These are phyloP conservation scores for Backusella tarrabulga DNA, from an alignment of 192 early-diverging fungal genomes.

Conservation along the genomic window DNA sequence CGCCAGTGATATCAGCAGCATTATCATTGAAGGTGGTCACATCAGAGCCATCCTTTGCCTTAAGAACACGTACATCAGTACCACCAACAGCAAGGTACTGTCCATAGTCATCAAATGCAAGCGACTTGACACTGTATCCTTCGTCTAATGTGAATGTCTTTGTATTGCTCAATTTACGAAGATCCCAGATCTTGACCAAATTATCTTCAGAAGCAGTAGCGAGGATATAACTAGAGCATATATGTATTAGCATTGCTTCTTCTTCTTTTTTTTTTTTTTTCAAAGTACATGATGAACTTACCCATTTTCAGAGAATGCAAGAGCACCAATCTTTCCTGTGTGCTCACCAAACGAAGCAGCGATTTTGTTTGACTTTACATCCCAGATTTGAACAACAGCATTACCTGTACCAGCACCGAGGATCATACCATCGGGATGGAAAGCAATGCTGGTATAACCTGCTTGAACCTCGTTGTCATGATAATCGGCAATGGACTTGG, in stretches of 20 bases:
- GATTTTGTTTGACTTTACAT: constrained; percentile 68
- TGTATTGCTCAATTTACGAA: constrained; percentile 78
- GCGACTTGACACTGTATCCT: constrained; percentile 51
- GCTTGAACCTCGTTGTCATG: constrained; percentile 30
- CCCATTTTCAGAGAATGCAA: constrained; percentile 93
- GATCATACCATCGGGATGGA: constrained; percentile 95
- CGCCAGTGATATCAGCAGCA: constrained; percentile 48
- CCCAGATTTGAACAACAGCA: constrained; percentile 76
- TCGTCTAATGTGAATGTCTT: constrained; percentile 65
- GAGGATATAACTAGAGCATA: constrained; percentile 64
- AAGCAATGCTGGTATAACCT: constrained; percentile 63
- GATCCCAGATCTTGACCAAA: constrained; percentile 90
- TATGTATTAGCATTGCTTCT: neutral
- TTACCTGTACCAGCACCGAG: constrained; percentile 76
- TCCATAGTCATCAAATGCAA: constrained; percentile 81
- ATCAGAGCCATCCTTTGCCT: constrained; percentile 66
- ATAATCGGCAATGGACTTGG: constrained; percentile 48
- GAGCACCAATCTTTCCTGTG: constrained; percentile 59
- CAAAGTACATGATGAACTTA: neutral
- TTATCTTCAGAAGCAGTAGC: constrained; percentile 70
- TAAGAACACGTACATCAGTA: constrained; percentile 57
- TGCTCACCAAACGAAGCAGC: constrained; percentile 68
- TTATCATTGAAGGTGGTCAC: constrained; percentile 52
- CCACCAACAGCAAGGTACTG: constrained; percentile 81
- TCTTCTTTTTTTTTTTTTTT: neutral